Evolutionary conservation across 495 filamentous ascomycete genomes (phyloP).

Genomic region (Aspergillus funiculosus): DNA sequence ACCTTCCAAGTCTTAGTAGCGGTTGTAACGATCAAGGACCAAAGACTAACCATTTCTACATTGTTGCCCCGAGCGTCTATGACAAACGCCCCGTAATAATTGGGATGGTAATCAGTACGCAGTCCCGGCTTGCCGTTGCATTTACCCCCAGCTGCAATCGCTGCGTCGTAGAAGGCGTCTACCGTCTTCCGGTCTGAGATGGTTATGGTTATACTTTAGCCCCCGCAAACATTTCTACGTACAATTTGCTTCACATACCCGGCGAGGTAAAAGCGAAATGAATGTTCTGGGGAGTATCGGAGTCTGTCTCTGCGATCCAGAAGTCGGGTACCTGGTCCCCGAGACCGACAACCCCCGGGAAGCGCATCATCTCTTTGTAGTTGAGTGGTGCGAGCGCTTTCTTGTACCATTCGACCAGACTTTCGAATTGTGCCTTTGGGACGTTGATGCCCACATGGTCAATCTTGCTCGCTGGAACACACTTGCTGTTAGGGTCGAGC

Average conservation of each 20-base stretch:
- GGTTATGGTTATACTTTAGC: too few species aligned
- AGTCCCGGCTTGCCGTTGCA: constrained; percentile 44
- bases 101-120: constrained; percentile 33
- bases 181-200: constrained; percentile 31
- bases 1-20: not conserved
- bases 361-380: constrained; percentile 30
- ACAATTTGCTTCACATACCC: constrained; percentile 1
- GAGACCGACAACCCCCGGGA: constrained; percentile 23
- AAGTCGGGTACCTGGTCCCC: constrained; percentile 35
- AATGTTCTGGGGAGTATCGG: constrained; percentile 1
- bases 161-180: constrained; percentile 36
- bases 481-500: not conserved
- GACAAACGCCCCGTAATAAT: constrained; percentile 48
- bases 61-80: constrained; percentile 49
- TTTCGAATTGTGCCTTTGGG: constrained; percentile 22
- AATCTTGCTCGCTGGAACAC: constrained; percentile 17
- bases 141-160: constrained; percentile 40
- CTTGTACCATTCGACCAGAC: constrained; percentile 37
- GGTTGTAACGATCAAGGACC: not conserved
- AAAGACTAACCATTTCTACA: constrained; percentile 40
- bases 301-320: constrained; percentile 26
- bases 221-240: not conserved
- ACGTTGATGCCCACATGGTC: constrained; percentile 22
- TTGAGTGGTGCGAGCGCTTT: constrained; percentile 30
- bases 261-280: constrained; percentile 22